Conservation (phyloP, 768 basidiomycete species). For the Lentinula raphanica region DNA sequence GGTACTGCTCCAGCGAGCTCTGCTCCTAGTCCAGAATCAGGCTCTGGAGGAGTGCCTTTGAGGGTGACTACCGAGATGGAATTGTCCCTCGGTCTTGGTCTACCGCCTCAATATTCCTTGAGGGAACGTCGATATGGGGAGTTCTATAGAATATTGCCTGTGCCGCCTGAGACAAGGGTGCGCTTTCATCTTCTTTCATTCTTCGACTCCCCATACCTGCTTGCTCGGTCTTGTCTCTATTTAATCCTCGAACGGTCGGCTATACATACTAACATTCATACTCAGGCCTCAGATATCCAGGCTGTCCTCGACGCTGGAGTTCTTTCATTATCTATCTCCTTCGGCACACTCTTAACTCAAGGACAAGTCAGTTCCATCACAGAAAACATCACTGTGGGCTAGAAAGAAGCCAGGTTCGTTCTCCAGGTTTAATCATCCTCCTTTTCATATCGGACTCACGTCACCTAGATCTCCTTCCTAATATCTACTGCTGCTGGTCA, state of each 20-base stretch:
- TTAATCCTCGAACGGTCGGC: neutral
- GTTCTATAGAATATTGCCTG: conserved; percentile 1
- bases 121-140: conserved; percentile 3
- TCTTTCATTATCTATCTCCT: neutral
- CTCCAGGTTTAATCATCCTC: neutral
- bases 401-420: neutral
- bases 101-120: neutral
- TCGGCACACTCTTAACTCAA: neutral
- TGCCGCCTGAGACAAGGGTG: conserved; percentile 7
- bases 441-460: too few species aligned
- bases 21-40: neutral
- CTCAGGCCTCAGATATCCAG: neutral
- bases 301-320: neutral
- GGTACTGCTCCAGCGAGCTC: neutral
- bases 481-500: neutral
- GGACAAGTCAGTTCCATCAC: neutral
- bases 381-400: neutral
- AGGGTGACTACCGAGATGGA: neutral
- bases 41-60: neutral
- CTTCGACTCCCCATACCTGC: neutral
- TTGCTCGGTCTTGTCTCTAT: neutral
- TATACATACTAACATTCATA: neutral
- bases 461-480: too few species aligned
- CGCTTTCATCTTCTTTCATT: neutral
- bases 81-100: neutral